Base-by-base conservation (phyloP, 441 rosid species). In the Croton setiger region DNA sequence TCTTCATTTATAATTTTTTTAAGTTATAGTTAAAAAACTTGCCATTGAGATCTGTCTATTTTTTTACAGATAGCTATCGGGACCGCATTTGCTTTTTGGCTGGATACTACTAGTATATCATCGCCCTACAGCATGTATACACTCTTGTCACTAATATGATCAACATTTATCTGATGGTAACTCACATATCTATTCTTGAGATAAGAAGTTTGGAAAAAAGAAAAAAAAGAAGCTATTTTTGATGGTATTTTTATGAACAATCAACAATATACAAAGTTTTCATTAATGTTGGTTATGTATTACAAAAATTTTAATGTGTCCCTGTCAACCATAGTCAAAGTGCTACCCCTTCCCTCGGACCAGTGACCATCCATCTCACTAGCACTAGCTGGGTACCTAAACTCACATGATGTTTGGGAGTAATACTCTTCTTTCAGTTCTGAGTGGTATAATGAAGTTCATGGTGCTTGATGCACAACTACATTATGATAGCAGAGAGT, bases 41-140 rank as follows among this genome's bases (percentile, higher is more conserved):
- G 68, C 64, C 36, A 58, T 18, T 72, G 68, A 82, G 62, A 63
- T 51, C 63, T 47, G 69, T 68, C 52, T 52, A 53, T 75, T 15
- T 23, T 44, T 83, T 17, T 64, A n/a, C 89, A 94, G 99, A 86
- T 79, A 75, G 86, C 82, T 23, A 84, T 85, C 52, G 98, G 94
- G 72, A 82, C 80, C 36, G 80, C 78, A 72, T 94, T 94, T 76
- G 79, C 96, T 27, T 78, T 86, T 76, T 92, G 99, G 99, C 81
- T 94, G 96, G 84, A 85, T 72, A 37, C 75, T 17, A 55, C 91
- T 56, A 79, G 55, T 58, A 77, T 94, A 70, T 74, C 96, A 44
- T 85, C 96, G 69, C 98, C 97, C 49, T 94, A 94, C 88, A 88
- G 94, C 97, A 94, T 94, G 97, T 90, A 94, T 86, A 94, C 82